Evolutionary conservation across 176 grass and related monocot genomes (phyloP), one percentile per base, ranked within the genome.

Genomic region (Hsuehochloa calcarea): DNA sequence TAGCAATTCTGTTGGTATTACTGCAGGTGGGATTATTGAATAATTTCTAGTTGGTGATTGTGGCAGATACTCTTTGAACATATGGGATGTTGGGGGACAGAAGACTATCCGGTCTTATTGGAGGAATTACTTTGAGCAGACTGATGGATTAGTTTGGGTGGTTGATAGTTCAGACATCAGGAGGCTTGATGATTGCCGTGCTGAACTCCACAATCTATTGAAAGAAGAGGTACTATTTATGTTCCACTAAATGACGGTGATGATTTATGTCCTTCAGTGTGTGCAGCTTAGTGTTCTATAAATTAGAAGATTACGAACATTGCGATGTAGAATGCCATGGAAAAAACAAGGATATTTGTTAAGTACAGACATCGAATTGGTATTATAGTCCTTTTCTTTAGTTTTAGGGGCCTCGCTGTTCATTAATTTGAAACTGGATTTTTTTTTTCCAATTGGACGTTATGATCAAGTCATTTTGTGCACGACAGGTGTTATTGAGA

Each of bases 91-190:
- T 34, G 95, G 95, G 38, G 95, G 95, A 25, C 95, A 98, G 81
- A 98, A 98, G 91, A 93, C 93, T 12, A 95, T 98, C 68, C 70
- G 95, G 9, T 93, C 95, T 23, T 95, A 95, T 66, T 98, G 96
- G 96, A 88, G 93, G 58, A 98, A 98, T 89, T 95, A 98, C 74
- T 98, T 98, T 77, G 96, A 98, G 83, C 93, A 98, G 82, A 93
- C 91, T n/a, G 93, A 95, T 83, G 93, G 91, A 5, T 56, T 98
- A 56, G 89, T 95, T 61, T 98, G 93, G 96, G 93, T 98, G 15
- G 91, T 93, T 60, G 96, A 98, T 85, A 95, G 91, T 80, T 95
- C 91, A 46, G 96, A 98, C 72, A 79, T 93, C 19, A 61, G 96
- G 58, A 87, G 93, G 72, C 89, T 95, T 69, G 89, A 98, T 60